A percentile compares a stretch with the other conserved stretches of the same genome.
These are phyloP conservation scores for Aspergillus sclerotiicarbonarius DNA, from an alignment of 495 filamentous ascomycete genomes.

Conservation along the genomic window DNA sequence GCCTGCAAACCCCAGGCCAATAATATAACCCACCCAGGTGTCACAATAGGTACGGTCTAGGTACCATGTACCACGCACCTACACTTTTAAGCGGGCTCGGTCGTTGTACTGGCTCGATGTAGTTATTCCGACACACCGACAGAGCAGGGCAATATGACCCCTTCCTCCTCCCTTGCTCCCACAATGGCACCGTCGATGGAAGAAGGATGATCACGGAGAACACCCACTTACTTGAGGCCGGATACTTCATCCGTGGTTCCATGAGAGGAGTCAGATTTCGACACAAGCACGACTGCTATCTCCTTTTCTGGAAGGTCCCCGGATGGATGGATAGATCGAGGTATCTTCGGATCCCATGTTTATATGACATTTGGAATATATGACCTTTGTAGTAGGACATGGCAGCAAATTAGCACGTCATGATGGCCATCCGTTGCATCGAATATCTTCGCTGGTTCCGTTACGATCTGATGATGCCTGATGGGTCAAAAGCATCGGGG, in stretches of 20 bases:
- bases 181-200: neutral
- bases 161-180: constrained; percentile 10
- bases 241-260: neutral
- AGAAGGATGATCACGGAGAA: neutral
- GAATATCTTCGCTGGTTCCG: neutral
- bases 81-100: neutral
- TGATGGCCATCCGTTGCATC: neutral
- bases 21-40: neutral
- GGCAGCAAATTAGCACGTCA: neutral
- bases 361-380: too few species aligned
- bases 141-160: constrained; percentile 2
- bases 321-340: neutral
- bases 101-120: constrained; percentile 1
- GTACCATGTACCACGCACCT: neutral
- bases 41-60: neutral
- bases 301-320: neutral
- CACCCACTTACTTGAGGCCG: neutral
- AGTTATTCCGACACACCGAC: constrained; percentile 7
- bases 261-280: constrained; percentile 12
- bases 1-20: neutral
- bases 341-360: too few species aligned
- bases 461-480: neutral
- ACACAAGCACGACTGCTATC: neutral
- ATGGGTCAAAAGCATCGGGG: neutral
- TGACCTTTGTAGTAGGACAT: neutral